phyloP scores from a whole-genome alignment of 2,329 filamentous ascomycete species.

The Fusarium subtropicale region DNA sequence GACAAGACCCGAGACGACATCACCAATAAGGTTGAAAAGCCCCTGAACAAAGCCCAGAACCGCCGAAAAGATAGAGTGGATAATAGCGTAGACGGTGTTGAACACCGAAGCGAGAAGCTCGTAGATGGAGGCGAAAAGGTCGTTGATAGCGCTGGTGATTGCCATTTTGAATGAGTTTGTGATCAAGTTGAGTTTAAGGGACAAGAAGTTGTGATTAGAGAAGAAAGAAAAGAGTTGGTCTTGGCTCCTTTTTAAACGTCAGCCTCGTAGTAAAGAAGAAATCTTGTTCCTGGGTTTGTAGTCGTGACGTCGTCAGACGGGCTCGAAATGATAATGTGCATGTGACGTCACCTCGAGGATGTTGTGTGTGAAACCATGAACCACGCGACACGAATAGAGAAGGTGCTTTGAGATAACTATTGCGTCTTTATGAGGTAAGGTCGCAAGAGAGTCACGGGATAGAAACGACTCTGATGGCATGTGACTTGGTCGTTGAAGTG shows the following conservation, averaged over 20 bases:
- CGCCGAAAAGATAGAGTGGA: constrained; percentile 51
- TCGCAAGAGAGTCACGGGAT: constrained; percentile 1
- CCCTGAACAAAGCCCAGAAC: constrained; percentile 54
- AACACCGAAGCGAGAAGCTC: constrained; percentile 56
- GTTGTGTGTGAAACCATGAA: constrained; percentile 1
- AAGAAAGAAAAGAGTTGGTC: neutral
- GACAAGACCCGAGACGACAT: constrained; percentile 52
- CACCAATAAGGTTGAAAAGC: constrained; percentile 52
- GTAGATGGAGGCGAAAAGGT: constrained; percentile 57
- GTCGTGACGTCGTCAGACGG: constrained; percentile 47
- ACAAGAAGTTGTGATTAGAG: neutral
- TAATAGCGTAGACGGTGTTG: constrained; percentile 50
- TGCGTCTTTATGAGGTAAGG: constrained; percentile 36
- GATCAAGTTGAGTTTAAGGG: neutral
- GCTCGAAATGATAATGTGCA: constrained; percentile 28
- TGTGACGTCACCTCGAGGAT: constrained; percentile 44
- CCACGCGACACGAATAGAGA: constrained; percentile 33
- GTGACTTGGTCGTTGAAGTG: neutral
- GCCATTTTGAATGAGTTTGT: constrained; percentile 46
- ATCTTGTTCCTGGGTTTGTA: constrained; percentile 32
- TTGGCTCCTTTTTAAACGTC: constrained; percentile 11
- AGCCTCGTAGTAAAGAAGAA: neutral
- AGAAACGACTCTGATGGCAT: neutral
- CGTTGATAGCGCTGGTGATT: constrained; percentile 52
- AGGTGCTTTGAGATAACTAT: constrained; percentile 11